Base-by-base conservation (phyloP, 2,329 filamentous ascomycete species). In the Ophiostoma tasmaniense region DNA sequence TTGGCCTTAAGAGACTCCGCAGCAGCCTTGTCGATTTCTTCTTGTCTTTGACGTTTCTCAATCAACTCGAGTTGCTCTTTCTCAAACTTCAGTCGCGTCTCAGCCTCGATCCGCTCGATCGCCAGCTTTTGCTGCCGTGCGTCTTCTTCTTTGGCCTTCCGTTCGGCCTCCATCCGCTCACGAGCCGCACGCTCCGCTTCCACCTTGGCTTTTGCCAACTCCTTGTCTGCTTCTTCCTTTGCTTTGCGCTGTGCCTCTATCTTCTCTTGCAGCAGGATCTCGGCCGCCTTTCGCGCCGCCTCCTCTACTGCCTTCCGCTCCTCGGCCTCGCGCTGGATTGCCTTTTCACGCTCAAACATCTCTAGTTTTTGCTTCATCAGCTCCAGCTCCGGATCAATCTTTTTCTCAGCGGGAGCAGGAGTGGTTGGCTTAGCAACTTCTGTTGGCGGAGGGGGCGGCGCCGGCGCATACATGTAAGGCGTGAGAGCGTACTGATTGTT, bases 291-390 rank as follows among this genome's bases (percentile, higher is more conserved):
- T 65, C 11, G 37, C 17, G 64, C 35, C 2, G 22, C 37, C 13
- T 65, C 64, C 14, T 45, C 11, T 6, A 28, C 22, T 6, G 64
- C 64, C 22, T 42, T 65, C 13, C 35, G n/a, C 42, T 67, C 66
- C 42, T 67, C 42, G 1, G 74, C 77, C 2, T 78, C 75, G 68
- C 75, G 74, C 64, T 74, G 75, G 52, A 80, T 77, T 70, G 75
- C 77, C 55, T 81, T 79, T 67, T 81, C 81, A 77, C 81, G 78
- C 72, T 78, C 78, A 69, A 85, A 80, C 11, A 79, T 78, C 14
- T 82, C 81, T 20, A 91, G 77, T 73, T 89, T 83, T 71, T 85
- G 82, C 71, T 89, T 83, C 69, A 89, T 82, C n/a, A 81, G 80
- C 71, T 89, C 80, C 73, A 87, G 87, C 69, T 89, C 84, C 1